Evolutionary conservation across 306 rosid species (phyloP).

Genomic region (Vigna nakashimae): DNA sequence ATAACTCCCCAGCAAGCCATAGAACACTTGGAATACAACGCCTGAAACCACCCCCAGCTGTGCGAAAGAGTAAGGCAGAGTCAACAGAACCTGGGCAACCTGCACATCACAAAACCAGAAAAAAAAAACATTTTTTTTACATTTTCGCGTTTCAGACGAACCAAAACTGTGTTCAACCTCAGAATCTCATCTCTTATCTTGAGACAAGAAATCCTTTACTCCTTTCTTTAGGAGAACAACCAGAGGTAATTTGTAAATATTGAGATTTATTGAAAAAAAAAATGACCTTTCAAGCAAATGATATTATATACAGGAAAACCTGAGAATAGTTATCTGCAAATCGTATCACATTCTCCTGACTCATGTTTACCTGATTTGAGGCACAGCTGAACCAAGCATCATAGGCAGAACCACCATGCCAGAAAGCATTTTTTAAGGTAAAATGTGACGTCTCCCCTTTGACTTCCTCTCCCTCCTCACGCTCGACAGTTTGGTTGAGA

Average conservation of each 20-base stretch:
- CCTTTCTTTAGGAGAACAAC: not conserved
- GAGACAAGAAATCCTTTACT: not conserved
- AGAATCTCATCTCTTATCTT: not conserved
- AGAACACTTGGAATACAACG: slow-evolving; percentile 69
- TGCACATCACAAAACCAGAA: slow-evolving; percentile 38
- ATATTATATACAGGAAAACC: not conserved
- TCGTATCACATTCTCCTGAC: not conserved
- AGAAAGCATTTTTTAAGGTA: slow-evolving; percentile 60
- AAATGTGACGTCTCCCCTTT: slow-evolving; percentile 47
- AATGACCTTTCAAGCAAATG: not conserved
- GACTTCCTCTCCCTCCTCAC: slow-evolving; percentile 62
- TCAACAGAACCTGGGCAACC: slow-evolving; percentile 92
- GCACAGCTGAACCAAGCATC: slow-evolving; percentile 97
- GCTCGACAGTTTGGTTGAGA: slow-evolving; percentile 50
- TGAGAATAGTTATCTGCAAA: not conserved
- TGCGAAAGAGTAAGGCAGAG: slow-evolving; percentile 88
- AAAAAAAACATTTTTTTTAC: not conserved
- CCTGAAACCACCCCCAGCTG: slow-evolving; percentile 87
- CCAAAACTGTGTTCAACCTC: not conserved
- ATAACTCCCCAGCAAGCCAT: slow-evolving; percentile 87
- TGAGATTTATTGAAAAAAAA: not conserved
- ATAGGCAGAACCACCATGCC: slow-evolving; percentile 92
- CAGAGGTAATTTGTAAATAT: not conserved
- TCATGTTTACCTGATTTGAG: slow-evolving; percentile 70
- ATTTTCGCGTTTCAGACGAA: not conserved